Percentiles rank a stretch among this genome's conserved stretches.
phyloP scores from a whole-genome alignment of 352 stramenopile genomes.

The Phytophthora aleatoria region DNA sequence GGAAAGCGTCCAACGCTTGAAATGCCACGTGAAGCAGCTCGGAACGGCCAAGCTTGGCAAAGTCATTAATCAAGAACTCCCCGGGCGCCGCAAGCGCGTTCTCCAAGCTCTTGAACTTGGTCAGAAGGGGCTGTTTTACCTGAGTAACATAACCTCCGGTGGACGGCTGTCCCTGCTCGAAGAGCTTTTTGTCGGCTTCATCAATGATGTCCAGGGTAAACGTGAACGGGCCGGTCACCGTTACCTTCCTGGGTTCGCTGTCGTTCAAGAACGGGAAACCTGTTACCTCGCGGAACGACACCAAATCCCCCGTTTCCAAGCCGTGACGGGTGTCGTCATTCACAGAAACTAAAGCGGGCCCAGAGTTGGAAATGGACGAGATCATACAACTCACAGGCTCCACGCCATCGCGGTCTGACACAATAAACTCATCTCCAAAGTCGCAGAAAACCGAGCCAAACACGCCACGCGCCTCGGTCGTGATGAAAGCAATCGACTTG shows the following conservation, averaged over 20 bases:
- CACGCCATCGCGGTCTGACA: slow-evolving; percentile 95
- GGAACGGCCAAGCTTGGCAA: slow-evolving; percentile 96
- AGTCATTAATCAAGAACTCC: slow-evolving; percentile 97
- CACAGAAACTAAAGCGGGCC: slow-evolving; percentile 94
- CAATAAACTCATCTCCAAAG: slow-evolving; percentile 95
- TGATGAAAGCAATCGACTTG: slow-evolving; percentile 92
- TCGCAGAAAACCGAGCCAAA: slow-evolving; percentile 98
- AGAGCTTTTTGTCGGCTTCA: slow-evolving; percentile 70
- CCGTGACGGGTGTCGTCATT: slow-evolving; percentile 97
- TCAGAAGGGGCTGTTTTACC: slow-evolving; percentile 94
- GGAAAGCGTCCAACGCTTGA: slow-evolving; percentile 88
- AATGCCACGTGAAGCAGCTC: slow-evolving; percentile 92
- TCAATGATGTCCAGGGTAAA: slow-evolving; percentile 94
- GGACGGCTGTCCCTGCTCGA: slow-evolving; percentile 67
- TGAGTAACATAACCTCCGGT: slow-evolving; percentile 92
- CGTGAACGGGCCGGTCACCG: slow-evolving; percentile 93
- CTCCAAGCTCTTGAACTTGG: slow-evolving; percentile 93
- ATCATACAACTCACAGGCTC: slow-evolving; percentile 93
- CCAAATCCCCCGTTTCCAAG: slow-evolving; percentile 96
- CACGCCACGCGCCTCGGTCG: slow-evolving; percentile 90
- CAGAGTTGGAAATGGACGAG: slow-evolving; percentile 89
- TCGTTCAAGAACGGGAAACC: slow-evolving; percentile 92
- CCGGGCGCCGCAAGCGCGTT: slow-evolving; percentile 89
- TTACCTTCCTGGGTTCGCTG: slow-evolving; percentile 66
- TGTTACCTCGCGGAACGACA: slow-evolving; percentile 96